phyloP scores from a whole-genome alignment of 2,329 filamentous ascomycete genomes.

The Arthrobotrys megalospora region DNA sequence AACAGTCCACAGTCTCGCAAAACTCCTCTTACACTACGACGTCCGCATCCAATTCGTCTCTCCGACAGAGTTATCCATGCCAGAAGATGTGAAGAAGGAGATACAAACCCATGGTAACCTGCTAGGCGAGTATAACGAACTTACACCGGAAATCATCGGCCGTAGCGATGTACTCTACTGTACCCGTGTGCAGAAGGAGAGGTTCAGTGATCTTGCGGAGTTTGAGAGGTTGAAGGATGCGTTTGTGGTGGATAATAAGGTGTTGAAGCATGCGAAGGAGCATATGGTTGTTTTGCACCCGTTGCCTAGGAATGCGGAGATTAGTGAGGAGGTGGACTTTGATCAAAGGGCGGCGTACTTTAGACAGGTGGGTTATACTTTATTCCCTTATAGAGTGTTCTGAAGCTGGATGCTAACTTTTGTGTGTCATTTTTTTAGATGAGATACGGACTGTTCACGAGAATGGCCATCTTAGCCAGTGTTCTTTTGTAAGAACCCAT shows the following conservation, averaged over 20 bases:
- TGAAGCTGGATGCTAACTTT: background rate
- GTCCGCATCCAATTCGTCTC: conserved; percentile 93
- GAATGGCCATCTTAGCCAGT: conserved; percentile 57
- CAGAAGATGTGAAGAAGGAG: conserved; percentile 79
- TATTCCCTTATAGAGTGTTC: background rate
- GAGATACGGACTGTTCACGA: conserved; percentile 59
- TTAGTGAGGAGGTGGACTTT: conserved; percentile 96
- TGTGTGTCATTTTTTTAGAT: conserved; percentile 38
- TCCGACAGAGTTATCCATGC: conserved; percentile 83
- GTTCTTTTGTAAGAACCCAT: conserved; percentile 46
- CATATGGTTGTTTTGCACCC: conserved; percentile 97
- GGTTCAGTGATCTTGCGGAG: conserved; percentile 83
- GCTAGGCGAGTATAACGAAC: conserved; percentile 79
- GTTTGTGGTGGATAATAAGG: conserved; percentile 90
- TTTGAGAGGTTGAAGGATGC: conserved; percentile 91
- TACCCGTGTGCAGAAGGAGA: conserved; percentile 95
- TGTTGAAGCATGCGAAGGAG: conserved; percentile 90
- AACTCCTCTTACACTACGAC: conserved; percentile 94
- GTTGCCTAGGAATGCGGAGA: conserved; percentile 91
- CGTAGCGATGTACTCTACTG: conserved; percentile 95
- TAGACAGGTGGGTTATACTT: conserved; percentile 79
- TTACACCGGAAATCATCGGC: conserved; percentile 89
- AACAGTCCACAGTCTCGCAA: conserved; percentile 93
- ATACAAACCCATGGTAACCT: conserved; percentile 83
- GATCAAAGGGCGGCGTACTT: conserved; percentile 98